These are phyloP conservation scores for Boeremia lycopersici DNA, from an alignment of 2,329 filamentous ascomycete species.

Conservation along the genomic window DNA sequence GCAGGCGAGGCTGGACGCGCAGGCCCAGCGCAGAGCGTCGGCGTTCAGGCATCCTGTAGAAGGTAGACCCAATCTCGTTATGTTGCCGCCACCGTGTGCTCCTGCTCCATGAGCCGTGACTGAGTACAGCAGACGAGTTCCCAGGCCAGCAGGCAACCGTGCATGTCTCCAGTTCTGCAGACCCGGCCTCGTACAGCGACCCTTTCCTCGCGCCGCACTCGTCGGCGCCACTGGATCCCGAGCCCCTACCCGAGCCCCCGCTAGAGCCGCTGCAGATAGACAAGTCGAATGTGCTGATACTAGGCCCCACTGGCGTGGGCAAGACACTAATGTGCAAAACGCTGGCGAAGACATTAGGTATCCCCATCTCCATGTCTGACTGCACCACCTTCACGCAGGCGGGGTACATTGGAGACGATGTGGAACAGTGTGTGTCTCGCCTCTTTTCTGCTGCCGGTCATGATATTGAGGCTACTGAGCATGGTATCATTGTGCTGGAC, in stretches of 20 bases:
- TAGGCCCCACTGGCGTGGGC: constrained; percentile 92
- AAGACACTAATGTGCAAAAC: constrained; percentile 97
- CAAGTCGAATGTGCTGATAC: constrained; percentile 90
- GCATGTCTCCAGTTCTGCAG: constrained; percentile 31
- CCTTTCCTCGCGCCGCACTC: constrained; percentile 22
- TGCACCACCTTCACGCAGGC: constrained; percentile 96
- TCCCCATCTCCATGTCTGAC: constrained; percentile 93
- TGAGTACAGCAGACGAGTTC: constrained; percentile 61
- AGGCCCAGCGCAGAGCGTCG: constrained; percentile 73
- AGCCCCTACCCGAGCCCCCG: constrained; percentile 59
- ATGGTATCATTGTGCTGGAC: constrained; percentile 93
- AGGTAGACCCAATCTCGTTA: constrained; percentile 57
- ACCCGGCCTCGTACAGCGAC: constrained; percentile 21
- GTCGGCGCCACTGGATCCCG: constrained; percentile 35
- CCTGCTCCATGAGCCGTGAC: constrained; percentile 22
- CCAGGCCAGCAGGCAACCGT: constrained; percentile 65
- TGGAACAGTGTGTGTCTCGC: constrained; percentile 92
- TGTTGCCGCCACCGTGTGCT: constrained; percentile 15
- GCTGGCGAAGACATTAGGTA: constrained; percentile 87
- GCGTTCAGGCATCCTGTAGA: constrained; percentile 76
- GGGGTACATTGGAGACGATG: constrained; percentile 96
- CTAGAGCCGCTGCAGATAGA: constrained; percentile 73
- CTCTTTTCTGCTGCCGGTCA: constrained; percentile 90
- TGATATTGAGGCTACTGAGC: constrained; percentile 80
- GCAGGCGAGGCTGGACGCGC: constrained; percentile 73